Base-by-base conservation (phyloP, 768 basidiomycete genomes). In the Coprinellus micaceus region DNA sequence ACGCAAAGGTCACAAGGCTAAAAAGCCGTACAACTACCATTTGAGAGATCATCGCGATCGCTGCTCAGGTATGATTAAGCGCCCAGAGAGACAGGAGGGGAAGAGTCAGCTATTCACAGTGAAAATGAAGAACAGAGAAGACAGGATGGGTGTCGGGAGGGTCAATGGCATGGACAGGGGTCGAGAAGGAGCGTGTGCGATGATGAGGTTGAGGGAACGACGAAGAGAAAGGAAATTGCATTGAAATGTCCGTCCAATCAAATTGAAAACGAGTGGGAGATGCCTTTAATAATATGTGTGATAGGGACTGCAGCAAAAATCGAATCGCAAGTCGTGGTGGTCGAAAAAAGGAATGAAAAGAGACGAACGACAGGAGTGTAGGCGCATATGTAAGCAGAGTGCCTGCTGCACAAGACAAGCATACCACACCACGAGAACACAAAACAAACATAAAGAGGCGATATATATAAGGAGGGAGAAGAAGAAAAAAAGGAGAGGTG, bases 281-380 rank as follows among this genome's bases (percentile, higher is more conserved):
- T 57, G 56, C 50, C 48, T 57, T 51, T 48, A 51, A 54, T 54
- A 54, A 46, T 55, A 30, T 47, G 28, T 22, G 41, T 45, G 37
- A 36, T 26, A 54, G 29, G 22, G 6, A 45, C 37, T 40, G 40
- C 51, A 40, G 48, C 48, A 50, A 50, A 50, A 50, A 47, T 22
- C 15, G 17, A 43, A 22, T 33, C 13, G 33, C 33, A 33, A 33
- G 33, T 13, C 17, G 41, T 17, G 5, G 41, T 43, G 40, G 60
- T 55, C 21, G 59, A 63, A 53, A 57, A 48, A 58, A 62, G 48
- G 56, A 56, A 52, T 22, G 55, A 58, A 44, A 55, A 57, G 49
- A 47, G 61, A 44, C 47, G 57, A 46, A 52, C 56, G 52, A 54
- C 52, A 44, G 36, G 62, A 53, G 52, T 43, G 60, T 50, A 50